Evolutionary conservation across 768 basidiomycete genomes (phyloP).

Genomic region (Amanita jacksonii): DNA sequence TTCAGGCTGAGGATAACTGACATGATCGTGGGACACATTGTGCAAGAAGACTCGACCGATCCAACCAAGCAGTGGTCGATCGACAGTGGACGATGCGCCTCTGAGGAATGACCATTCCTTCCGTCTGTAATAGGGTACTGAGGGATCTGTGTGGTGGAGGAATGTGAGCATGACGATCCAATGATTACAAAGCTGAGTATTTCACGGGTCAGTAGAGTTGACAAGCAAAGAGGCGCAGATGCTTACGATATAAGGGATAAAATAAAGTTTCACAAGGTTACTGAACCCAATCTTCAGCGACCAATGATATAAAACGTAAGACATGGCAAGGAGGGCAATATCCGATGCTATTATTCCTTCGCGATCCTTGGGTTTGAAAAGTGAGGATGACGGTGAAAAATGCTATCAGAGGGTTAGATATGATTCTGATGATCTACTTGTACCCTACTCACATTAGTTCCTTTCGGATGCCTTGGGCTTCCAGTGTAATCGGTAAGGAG

Average conservation of each 20-base stretch:
- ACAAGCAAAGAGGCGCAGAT: background rate
- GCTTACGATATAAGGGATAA: conserved; percentile 42
- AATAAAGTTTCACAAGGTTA: conserved; percentile 35
- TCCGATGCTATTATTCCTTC: conserved; percentile 39
- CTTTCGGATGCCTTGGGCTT: conserved; percentile 34
- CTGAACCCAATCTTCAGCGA: conserved; percentile 27
- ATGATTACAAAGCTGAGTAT: conserved; percentile 37
- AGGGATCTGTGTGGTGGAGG: conserved; percentile 51
- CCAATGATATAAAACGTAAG: conserved; percentile 27
- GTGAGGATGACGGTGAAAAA: conserved; percentile 37
- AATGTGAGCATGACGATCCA: conserved; percentile 60
- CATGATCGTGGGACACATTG: conserved; percentile 40
- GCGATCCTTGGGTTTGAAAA: conserved; percentile 42
- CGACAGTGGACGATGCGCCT: conserved; percentile 50
- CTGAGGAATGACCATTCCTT: conserved; percentile 48
- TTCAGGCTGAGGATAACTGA: conserved; percentile 17
- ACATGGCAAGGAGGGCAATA: conserved; percentile 36
- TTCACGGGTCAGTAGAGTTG: no score
- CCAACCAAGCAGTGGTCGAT: conserved; percentile 52
- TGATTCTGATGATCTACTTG: background rate
- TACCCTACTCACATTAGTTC: conserved; percentile 31
- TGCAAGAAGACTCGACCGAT: conserved; percentile 54
- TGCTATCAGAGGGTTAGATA: conserved; percentile 23
- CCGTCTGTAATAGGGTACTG: conserved; percentile 44
- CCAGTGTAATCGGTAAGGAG: conserved; percentile 39